phyloP scores from a whole-genome alignment of 345 rosid genomes.

The Viola odorata region DNA sequence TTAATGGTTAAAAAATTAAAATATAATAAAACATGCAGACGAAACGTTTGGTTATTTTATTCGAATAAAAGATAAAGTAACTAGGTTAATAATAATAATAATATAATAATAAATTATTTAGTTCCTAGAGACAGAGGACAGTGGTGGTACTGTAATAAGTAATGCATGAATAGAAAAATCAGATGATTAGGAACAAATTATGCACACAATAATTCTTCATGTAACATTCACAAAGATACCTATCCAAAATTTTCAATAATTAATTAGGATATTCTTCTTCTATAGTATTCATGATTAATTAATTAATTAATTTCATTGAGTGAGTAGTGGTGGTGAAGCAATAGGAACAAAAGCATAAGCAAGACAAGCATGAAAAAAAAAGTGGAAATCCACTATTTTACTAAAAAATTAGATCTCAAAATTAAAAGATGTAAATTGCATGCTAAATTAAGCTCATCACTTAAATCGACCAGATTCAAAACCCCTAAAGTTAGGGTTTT shows the following conservation, averaged over 20 bases:
- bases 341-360: too few relatives aligned
- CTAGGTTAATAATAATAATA: not conserved
- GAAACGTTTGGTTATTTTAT: too few relatives aligned
- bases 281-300: not conserved
- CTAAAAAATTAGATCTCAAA: too few relatives aligned
- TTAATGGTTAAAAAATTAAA: too few relatives aligned
- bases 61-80: too few relatives aligned
- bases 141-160: too few relatives aligned
- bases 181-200: conserved; percentile 12
- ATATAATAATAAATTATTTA: too few relatives aligned
- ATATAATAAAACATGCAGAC: too few relatives aligned
- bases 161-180: not conserved
- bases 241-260: not conserved
- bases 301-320: conserved; percentile 12
- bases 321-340: not conserved
- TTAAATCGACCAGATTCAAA: not conserved
- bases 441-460: not conserved
- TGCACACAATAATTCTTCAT: conserved; percentile 11
- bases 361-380: too few relatives aligned
- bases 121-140: too few relatives aligned
- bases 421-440: too few relatives aligned
- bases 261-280: not conserved
- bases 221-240: conserved; percentile 12
- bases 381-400: too few relatives aligned
- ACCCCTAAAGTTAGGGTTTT: not conserved